These are phyloP conservation scores for Metschnikowia lachancei DNA, from an alignment of 805 yeast genomes.

Conservation along the genomic window DNA sequence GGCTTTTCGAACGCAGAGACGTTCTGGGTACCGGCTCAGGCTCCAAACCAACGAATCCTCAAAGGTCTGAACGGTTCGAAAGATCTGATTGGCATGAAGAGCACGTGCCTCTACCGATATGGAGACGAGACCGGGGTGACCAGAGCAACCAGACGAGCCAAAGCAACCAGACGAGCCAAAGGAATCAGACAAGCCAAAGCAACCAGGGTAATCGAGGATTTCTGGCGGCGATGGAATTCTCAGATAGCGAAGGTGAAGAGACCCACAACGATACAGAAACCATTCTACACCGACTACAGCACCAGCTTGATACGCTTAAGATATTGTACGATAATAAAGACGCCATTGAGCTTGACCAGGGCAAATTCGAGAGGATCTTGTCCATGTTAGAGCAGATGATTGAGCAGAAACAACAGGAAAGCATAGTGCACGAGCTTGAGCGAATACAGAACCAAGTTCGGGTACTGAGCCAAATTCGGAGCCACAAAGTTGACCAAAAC, in stretches of 20 bases:
- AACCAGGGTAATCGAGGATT: too few relatives aligned
- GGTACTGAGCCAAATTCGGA: too few relatives aligned
- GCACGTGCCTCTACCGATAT: conserved; percentile 14
- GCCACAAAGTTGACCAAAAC: too few relatives aligned
- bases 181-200: too few relatives aligned
- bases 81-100: neutral
- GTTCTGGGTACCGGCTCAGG: neutral
- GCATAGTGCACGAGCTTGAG: conserved; percentile 25
- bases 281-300: conserved; percentile 12
- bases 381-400: conserved; percentile 9
- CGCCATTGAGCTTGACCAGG: conserved; percentile 7
- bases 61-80: too few relatives aligned
- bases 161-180: too few relatives aligned
- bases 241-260: neutral
- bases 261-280: conserved; percentile 1
- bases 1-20: conserved; percentile 4
- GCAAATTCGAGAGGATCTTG: conserved; percentile 7
- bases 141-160: too few relatives aligned
- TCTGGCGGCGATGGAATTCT: neutral
- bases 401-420: conserved; percentile 13
- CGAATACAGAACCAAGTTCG: conserved; percentile 18
- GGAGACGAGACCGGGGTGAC: conserved; percentile 10
- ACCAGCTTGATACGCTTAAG: conserved; percentile 10
- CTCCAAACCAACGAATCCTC: too few relatives aligned
- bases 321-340: conserved; percentile 6